Evolutionary conservation across 2,329 filamentous ascomycete species (phyloP), one percentile per base, ranked within the genome.

Genomic region (Paraphaeosphaeria minitans): DNA sequence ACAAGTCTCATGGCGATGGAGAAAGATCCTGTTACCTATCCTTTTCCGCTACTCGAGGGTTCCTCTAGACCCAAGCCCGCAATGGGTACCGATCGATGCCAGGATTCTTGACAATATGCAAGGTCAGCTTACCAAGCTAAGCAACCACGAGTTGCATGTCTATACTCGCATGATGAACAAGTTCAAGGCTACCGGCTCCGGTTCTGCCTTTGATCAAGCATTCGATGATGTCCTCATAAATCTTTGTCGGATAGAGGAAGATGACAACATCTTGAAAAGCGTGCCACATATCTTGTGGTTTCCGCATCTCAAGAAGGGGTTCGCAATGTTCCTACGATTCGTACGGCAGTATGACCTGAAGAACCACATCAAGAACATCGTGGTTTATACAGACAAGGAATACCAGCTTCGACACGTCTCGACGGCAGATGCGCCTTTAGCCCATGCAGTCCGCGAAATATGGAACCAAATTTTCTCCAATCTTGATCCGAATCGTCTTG

Each of bases 361-460:
- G 35, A 61, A 66, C 29, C 69, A 80, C 55, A 77, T 87, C 27
- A 73, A 74, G 33, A 84, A 79, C 53, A 69, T 86, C 4, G 80
- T 84, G 13, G 72, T 84, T 9, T 72, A 77, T 52, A 79, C 77
- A 8, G 69, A 75, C 55, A 76, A 77, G 50, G 75, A 75, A 53
- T 77, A 78, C 51, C 80, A 65, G 55, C 55, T 70, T 49, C 67
- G 66, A 13, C 67, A 72, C 55, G 63, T 71, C 1, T 50, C 66
- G 2, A 67, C 64, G 2, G 71, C 73, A 4, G 70, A 73, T 45
- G 63, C 61, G 21, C 71, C 75, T 0, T 60, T 79, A 52, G 72
- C 81, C 85, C 66, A 90, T 85, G 88, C 78, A 78, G 56, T 79
- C 7, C 45, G 58, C 6, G 66, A 72, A 3, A 70, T 76, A 21